Evolutionary conservation across 345 rosid species (phyloP).

Genomic region (Salix viminalis): DNA sequence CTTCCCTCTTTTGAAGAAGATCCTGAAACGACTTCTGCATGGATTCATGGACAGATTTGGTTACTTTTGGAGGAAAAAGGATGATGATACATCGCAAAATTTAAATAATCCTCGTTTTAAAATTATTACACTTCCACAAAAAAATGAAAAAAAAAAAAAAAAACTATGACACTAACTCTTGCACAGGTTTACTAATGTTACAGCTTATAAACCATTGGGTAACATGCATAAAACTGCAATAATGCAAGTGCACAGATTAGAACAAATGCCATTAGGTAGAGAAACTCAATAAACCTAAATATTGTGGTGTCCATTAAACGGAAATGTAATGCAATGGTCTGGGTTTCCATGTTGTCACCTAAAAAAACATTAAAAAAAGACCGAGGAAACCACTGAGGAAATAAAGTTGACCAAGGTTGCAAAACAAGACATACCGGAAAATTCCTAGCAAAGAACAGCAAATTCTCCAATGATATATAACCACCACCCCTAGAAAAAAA

Average conservation of each 20-base stretch:
- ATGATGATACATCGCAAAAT: background rate
- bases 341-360: background rate
- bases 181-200: background rate
- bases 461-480: constrained; percentile 94
- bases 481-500: constrained; percentile 86
- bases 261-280: background rate
- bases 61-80: background rate
- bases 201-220: background rate
- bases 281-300: background rate
- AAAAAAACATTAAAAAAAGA: background rate
- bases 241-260: background rate
- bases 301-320: background rate
- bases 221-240: background rate
- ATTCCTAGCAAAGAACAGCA: constrained; percentile 76
- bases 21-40: constrained; percentile 85
- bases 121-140: background rate
- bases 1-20: constrained; percentile 85
- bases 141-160: background rate
- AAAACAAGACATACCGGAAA: constrained; percentile 56
- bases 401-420: background rate
- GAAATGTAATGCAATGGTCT: background rate
- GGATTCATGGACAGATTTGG: constrained; percentile 27
- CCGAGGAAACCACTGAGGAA: background rate
- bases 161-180: background rate
- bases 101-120: background rate